Evolutionary conservation across 176 grass and related monocot species (phyloP).

Genomic region (Raddia distichophylla): DNA sequence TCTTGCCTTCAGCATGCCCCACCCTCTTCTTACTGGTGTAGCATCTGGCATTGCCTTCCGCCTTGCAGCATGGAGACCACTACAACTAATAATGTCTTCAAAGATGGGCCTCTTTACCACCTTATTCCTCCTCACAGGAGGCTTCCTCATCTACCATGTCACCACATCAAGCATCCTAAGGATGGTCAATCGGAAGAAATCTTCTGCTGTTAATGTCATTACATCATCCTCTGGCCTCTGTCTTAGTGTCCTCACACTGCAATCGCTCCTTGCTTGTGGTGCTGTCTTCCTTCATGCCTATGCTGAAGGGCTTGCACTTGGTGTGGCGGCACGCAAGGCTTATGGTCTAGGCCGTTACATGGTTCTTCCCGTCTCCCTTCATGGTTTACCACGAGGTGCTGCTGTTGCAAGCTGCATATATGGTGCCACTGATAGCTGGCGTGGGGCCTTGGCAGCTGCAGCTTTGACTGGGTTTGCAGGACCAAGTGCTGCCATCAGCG

Average conservation of each 20-base stretch:
- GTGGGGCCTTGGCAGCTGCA: slow-evolving; percentile 78
- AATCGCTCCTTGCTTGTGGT: slow-evolving; percentile 82
- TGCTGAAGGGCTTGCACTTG: slow-evolving; percentile 85
- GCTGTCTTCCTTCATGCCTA: slow-evolving; percentile 82
- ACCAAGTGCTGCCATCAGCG: slow-evolving; percentile 74
- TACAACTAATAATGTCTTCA: slow-evolving; percentile 76
- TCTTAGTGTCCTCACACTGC: slow-evolving; percentile 77
- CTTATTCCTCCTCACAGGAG: slow-evolving; percentile 55
- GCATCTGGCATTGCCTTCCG: slow-evolving; percentile 94
- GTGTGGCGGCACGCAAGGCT: slow-evolving; percentile 90
- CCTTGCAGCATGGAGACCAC: slow-evolving; percentile 84
- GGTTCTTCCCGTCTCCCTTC: slow-evolving; percentile 93
- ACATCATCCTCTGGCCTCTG: slow-evolving; percentile 54
- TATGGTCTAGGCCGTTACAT: slow-evolving; percentile 92
- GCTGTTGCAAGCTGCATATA: slow-evolving; percentile 87
- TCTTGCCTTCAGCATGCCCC: slow-evolving; percentile 72
- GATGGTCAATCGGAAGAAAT: slow-evolving; percentile 67
- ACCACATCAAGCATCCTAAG: slow-evolving; percentile 55
- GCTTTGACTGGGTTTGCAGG: slow-evolving; percentile 80
- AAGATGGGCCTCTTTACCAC: slow-evolving; percentile 83
- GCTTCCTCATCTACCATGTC: slow-evolving; percentile 56
- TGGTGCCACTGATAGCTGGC: slow-evolving; percentile 93
- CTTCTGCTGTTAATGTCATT: slow-evolving; percentile 62
- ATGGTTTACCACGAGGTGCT: slow-evolving; percentile 85
- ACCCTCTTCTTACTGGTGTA: slow-evolving; percentile 82